Base-by-base conservation (phyloP, 2,329 filamentous ascomycete genomes). In the Hypoxylon sp. region DNA sequence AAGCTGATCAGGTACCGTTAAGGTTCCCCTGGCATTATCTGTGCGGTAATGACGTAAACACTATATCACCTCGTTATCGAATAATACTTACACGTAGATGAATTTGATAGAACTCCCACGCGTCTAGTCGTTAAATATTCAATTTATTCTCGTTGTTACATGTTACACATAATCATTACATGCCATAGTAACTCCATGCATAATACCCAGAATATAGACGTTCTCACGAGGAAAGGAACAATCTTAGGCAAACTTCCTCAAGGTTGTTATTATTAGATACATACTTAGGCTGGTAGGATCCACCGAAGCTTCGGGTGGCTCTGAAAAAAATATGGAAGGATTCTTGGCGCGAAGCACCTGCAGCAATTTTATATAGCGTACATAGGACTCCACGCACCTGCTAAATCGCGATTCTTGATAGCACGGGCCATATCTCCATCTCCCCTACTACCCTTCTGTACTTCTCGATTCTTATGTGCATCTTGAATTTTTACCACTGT, bases 41-140 rank as follows among this genome's bases (percentile, higher is more conserved):
- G 26, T 65, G 53, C 57, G 47, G 54, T 37, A 46, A 71, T 71
- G 69, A 71, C 69, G 69, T 71, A 67, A 60, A 33, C 47, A 55
- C 29, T 44, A 11, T 11, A 44, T 22, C 39, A 44, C 10, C 9
- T 22, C 14, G 6, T 48, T 11, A 19, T 42, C n/a, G 37, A 42
- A 26, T 26, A 51, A 9, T 60, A 51, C 35, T 17, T 37, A 11
- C 22, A 37, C n/a, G 29, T 26, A 39, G 35, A 17, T 46, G 42
- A 44, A 31, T 46, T 55, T 39, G n/a, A 29, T 46, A 55, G 5
- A n/a, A 17, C 26, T 44, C 17, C 13, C n/a, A 17, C 19, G 19
- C 14, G 14, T 54, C 13, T 26, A n/a, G 8, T 1, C 39, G n/a
- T 57, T 46, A 19, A 11, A 35, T 47, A 33, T 33, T 33, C 2